phyloP scores from a whole-genome alignment of 75 land plant species.

The Selaginella tamariscina region DNA sequence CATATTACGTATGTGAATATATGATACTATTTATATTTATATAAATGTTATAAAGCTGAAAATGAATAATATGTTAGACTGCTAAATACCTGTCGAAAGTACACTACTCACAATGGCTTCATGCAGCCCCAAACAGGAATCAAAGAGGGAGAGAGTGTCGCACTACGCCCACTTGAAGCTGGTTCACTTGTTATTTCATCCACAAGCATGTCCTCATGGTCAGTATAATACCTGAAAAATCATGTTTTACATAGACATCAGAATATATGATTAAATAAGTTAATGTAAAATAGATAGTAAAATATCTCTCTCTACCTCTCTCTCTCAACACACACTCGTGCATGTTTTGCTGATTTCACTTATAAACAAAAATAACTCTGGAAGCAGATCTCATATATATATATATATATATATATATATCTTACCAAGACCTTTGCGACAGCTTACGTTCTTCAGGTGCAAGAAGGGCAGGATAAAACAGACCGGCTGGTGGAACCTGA shows the following conservation, averaged over 20 bases:
- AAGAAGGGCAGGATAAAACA: slow-evolving; percentile 73
- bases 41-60: neutral
- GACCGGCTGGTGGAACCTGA: slow-evolving; percentile 90
- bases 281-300: no score
- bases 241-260: no score
- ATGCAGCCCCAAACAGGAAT: slow-evolving; percentile 41
- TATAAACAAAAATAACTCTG: neutral
- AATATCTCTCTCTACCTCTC: no score
- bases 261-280: no score
- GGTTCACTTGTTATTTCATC: neutral
- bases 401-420: neutral
- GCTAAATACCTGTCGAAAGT: slow-evolving; percentile 53
- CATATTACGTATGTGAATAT: no score
- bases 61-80: neutral
- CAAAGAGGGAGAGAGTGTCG: neutral
- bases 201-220: slow-evolving; percentile 22
- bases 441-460: slow-evolving; percentile 64
- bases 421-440: slow-evolving; percentile 75
- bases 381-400: neutral
- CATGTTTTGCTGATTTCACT: neutral
- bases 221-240: slow-evolving; percentile 24
- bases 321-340: no score
- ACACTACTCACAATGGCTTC: slow-evolving; percentile 84
- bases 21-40: no score
- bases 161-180: neutral